phyloP scores from a whole-genome alignment of 257 asterid genomes.

The Plectranthus barbatus region DNA sequence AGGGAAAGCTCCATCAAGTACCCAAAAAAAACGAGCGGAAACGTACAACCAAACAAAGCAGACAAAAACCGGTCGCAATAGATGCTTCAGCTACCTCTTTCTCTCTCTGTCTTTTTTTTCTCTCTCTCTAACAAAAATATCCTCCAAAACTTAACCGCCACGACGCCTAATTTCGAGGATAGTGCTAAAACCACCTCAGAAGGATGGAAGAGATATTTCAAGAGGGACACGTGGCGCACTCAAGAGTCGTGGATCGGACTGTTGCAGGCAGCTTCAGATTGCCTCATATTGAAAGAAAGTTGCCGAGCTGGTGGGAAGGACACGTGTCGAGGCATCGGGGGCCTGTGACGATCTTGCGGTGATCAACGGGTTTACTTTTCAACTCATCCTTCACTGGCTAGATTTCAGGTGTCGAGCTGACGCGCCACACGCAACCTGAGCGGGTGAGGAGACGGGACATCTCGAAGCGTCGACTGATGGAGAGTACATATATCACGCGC shows the following conservation, averaged over 20 bases:
- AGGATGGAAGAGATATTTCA: constrained; percentile 1
- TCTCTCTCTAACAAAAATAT: constrained; percentile 21
- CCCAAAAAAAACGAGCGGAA: constrained; percentile 9
- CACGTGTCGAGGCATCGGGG: constrained; percentile 32
- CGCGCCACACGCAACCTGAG: neutral
- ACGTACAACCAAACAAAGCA: constrained; percentile 6
- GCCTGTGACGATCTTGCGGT: constrained; percentile 18
- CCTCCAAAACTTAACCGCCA: constrained; percentile 36
- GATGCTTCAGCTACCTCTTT: constrained; percentile 17
- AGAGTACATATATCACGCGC: constrained; percentile 5
- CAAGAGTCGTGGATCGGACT: constrained; percentile 28
- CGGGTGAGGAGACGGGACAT: neutral
- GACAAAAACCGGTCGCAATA: neutral
- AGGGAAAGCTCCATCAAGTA: neutral
- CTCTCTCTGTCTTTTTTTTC: constrained; percentile 7
- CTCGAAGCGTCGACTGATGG: neutral
- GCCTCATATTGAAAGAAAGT: constrained; percentile 21
- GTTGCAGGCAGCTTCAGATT: constrained; percentile 19
- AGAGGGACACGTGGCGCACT: constrained; percentile 27
- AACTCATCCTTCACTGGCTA: constrained; percentile 4
- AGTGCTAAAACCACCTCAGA: constrained; percentile 26
- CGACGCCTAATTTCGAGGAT: constrained; percentile 21
- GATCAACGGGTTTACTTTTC: constrained; percentile 12
- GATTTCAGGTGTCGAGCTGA: neutral
- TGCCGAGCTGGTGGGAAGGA: constrained; percentile 4